These are phyloP conservation scores for Drosera capensis DNA, from an alignment of 148 eudicot genomes.

Conservation along the genomic window DNA sequence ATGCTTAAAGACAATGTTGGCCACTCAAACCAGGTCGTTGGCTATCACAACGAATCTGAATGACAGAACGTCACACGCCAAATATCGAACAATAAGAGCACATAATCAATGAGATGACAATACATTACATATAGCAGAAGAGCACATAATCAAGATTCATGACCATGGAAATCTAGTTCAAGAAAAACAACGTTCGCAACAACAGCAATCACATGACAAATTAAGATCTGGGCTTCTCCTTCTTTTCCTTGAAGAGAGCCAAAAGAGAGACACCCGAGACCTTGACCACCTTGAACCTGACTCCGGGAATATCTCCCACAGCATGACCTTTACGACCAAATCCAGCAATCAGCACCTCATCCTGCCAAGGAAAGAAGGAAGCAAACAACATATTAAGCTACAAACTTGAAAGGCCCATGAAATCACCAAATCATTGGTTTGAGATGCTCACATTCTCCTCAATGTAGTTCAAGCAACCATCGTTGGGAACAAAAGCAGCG, in stretches of 20 bases:
- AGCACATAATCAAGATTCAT: no score
- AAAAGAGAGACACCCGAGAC: slow-evolving; percentile 90
- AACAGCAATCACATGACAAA: no score
- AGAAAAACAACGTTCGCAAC: no score
- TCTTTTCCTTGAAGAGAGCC: slow-evolving; percentile 87
- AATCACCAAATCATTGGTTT: no score
- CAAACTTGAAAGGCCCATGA: neutral
- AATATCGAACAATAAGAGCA: no score
- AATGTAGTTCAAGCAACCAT: slow-evolving; percentile 91
- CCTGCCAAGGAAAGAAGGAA: slow-evolving; percentile 27
- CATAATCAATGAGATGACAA: no score
- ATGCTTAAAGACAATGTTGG: no score
- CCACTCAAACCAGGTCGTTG: no score
- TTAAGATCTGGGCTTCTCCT: slow-evolving; percentile 93
- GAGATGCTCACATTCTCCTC: slow-evolving; percentile 86
- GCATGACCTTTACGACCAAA: slow-evolving; percentile 95
- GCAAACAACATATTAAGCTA: neutral
- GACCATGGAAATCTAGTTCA: no score
- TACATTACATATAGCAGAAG: no score
- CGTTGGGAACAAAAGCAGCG: slow-evolving; percentile 93
- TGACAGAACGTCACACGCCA: no score
- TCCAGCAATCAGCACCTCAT: slow-evolving; percentile 93
- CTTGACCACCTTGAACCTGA: slow-evolving; percentile 94
- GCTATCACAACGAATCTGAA: no score
- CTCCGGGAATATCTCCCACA: slow-evolving; percentile 98